Base-by-base conservation (phyloP, 768 basidiomycete genomes). In the Sistotremastrum niveocremeum region DNA sequence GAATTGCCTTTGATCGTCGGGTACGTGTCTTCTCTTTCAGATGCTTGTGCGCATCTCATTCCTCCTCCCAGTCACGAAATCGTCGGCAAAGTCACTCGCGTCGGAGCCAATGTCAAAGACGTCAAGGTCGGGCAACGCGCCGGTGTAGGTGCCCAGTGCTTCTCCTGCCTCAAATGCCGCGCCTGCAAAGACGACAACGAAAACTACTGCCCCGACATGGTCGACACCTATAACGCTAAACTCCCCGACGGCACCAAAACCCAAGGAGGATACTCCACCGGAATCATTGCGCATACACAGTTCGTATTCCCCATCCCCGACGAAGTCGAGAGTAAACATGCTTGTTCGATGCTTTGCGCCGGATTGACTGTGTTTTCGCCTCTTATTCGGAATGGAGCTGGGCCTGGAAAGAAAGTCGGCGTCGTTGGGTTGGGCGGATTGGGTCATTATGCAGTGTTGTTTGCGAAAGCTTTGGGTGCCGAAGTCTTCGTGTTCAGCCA, bases 291-390 rank as follows among this genome's bases (percentile, higher is more conserved):
- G 0, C 63, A 70, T 30, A 71, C 77, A 42, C 69, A 66, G 45
- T 83, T 75, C 52, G 74, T 76, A 34, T 71, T 79, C 56, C 66
- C 66, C 7, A 72, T 84, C 37, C 81, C 81, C 1, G 66, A 76
- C 6, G 62, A 55, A 8, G 57, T 83, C 29, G 60, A 69, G 32
- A 65, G 73, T 5, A 69, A 70, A 45, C 50, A 74, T 40, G 77
- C 75, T 4, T 77, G 77, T 2, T 76, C 78, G 5, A 71, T 83
- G 71, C 58, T 81, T 40, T 82, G 77, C 54, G 80, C 66, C 5
- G 79, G 79, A 31, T 56, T 79, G n/a, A 80, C 79, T 5, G 72
- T 75, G 6, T 79, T 65, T 62, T 77, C 76, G 0, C 79, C 81
- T 8, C 62, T 83, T 12, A 64, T 67, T 30, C 63, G 71, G 32